A percentile compares a stretch with the other conserved stretches of the same genome.
These are phyloP conservation scores for Coniosporium apollinis DNA, from an alignment of 495 filamentous ascomycete genomes.

Conservation along the genomic window DNA sequence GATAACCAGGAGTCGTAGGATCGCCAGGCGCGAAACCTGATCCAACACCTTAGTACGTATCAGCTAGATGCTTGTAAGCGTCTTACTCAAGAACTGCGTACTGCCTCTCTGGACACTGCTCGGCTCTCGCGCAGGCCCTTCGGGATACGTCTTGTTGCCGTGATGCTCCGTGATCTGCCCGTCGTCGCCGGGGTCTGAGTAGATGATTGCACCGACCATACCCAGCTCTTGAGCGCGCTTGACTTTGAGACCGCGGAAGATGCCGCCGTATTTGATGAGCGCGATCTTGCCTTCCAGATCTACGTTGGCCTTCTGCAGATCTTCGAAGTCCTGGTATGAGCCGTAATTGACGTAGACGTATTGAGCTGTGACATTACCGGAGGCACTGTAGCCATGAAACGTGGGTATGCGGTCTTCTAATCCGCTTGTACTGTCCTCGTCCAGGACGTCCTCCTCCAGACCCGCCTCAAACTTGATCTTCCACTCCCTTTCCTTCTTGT, in stretches of 20 bases:
- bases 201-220: slow-evolving; percentile 74
- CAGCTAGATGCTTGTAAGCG: neutral
- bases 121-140: slow-evolving; percentile 74
- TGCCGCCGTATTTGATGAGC: slow-evolving; percentile 66
- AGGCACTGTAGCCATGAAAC: slow-evolving; percentile 91
- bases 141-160: slow-evolving; percentile 64
- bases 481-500: slow-evolving; percentile 23
- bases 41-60: slow-evolving; percentile 4
- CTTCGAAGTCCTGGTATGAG: slow-evolving; percentile 69
- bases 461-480: slow-evolving; percentile 62
- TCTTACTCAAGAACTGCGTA: slow-evolving; percentile 58
- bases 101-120: slow-evolving; percentile 89
- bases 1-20: slow-evolving; percentile 83
- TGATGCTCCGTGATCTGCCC: slow-evolving; percentile 64
- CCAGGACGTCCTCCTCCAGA: slow-evolving; percentile 71
- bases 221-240: slow-evolving; percentile 86
- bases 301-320: slow-evolving; percentile 59
- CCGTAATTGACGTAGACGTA: slow-evolving; percentile 86
- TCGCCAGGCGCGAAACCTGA: slow-evolving; percentile 44
- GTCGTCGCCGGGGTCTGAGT: slow-evolving; percentile 82
- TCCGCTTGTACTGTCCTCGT: slow-evolving; percentile 63
- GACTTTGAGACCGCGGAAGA: slow-evolving; percentile 84
- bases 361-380: slow-evolving; percentile 71
- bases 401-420: slow-evolving; percentile 64
- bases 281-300: slow-evolving; percentile 72